Base-by-base conservation (phyloP, 1,139 yeast genomes). In the Taphrina deformans region DNA sequence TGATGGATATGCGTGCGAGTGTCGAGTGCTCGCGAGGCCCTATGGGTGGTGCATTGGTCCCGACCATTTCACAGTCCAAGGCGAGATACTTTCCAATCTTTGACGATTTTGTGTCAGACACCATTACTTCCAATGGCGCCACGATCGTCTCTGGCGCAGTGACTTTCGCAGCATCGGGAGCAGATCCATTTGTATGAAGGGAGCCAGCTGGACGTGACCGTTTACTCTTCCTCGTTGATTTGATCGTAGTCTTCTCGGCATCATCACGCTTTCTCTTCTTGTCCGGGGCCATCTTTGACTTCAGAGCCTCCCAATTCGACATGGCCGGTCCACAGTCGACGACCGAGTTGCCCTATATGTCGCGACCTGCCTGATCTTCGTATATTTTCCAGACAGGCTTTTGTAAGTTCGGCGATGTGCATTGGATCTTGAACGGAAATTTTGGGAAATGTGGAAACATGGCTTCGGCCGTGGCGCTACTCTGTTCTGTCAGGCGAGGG, bases 11-110 rank as follows among this genome's bases (percentile, higher is more conserved):
- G 70, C 98, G 80, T 0, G 97, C 97, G 33, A 92, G 79, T 1
- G 86, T 92, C 3, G 92, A 86, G 53, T 81, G 83, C 6, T 95
- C 96, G 23, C 84, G 85, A 0, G 82, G 83, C 0, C 97, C 97
- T 23, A 50, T 50, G 9, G 56, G 63, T 3, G 63, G 55, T 12
- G 63, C 63, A 50, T 59, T 59, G 0, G 88, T 86, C 4, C 97
- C 97, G 0, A 92, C 97, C 79, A 92, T 91, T 72, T 92, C 98
- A 79, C 97, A 91, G 76, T 92, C 98, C 67, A 92, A 83, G 0
- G 97, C 91, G 6, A 92, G 71, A 70, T 83, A 90, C 71, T 82
- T 87, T 0, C 97, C 97, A n/a, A 74, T 64, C 44, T 56, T 61
- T 31, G 65, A 40, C 9, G 63, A 59, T 23, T 52, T 51, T 21